Evolutionary conservation across 192 early-diverging fungal genomes (phyloP), one percentile per base, ranked within the genome.

Genomic region (Spizellomyces sp.): DNA sequence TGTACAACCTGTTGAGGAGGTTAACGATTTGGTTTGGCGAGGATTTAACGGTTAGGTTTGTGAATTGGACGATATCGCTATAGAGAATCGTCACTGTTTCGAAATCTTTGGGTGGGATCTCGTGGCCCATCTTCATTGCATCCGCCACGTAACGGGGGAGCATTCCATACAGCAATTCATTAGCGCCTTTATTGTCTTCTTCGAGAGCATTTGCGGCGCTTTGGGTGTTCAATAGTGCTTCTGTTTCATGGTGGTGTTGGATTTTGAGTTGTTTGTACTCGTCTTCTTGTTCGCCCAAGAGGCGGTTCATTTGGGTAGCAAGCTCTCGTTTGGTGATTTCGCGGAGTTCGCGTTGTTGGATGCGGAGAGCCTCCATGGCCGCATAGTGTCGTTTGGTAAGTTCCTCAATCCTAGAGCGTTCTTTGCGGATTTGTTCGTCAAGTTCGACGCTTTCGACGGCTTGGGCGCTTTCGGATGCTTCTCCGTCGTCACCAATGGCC

Each of bases 121-220:
- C 73, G 12, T 69, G 60, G 17, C 75, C 77, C n/a, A 76, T 67
- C 70, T 82, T 82, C 75, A 82, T 76, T 41, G 69, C 71, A 43
- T 82, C 81, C 8, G 75, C 75, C n/a, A 82, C 81, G 66, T 79
- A 82, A 42, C 75, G 73, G 58, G 81, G 81, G 8, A 83, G 73
- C 81, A 83, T 80, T 17, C 71, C 78, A 61, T 77, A 75, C 4
- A 83, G 70, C 52, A 77, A 63, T 45, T 77, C 77, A 74, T 83
- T 83, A 58, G 69, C 70, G 9, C 58, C 70, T 47, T 79, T 73
- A 60, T 79, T 83, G 73, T 80, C 81, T 27, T 74, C 78, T 46
- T 83, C 81, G 10, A 79, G 70, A 8, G 70, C 75, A 41, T 75
- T 66, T 45, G 78, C 58, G 21, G 70, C 70, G 61, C 67, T 72